Conservation (phyloP, 768 basidiomycete species). For the Collybia mongolica region DNA sequence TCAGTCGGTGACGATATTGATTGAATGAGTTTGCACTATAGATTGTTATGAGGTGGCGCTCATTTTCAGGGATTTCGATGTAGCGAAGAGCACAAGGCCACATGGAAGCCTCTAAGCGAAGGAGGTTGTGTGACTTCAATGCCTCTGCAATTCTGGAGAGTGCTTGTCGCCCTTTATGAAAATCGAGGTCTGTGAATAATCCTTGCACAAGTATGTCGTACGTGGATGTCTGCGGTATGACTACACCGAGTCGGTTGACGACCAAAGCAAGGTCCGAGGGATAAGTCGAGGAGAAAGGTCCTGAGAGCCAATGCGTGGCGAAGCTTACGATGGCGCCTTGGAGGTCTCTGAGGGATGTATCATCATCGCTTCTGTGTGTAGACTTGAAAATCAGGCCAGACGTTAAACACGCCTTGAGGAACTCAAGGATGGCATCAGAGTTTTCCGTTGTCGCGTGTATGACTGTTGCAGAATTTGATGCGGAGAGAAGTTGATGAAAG, state of each 20-base stretch:
- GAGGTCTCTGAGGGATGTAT: constrained; percentile 3
- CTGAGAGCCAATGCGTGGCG: constrained; percentile 11
- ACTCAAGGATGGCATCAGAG: constrained; percentile 6
- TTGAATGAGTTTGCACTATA: constrained; percentile 23
- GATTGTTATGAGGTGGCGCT: constrained; percentile 12
- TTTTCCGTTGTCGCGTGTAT: neutral
- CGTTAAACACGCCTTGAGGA: constrained; percentile 3
- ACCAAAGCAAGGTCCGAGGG: constrained; percentile 8
- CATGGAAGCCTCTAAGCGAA: constrained; percentile 46
- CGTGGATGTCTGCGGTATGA: constrained; percentile 22
- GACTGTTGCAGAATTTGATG: neutral
- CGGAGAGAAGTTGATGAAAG: neutral
- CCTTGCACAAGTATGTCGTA: constrained; percentile 15
- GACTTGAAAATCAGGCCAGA: neutral
- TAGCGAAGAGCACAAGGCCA: constrained; percentile 50
- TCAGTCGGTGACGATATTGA: constrained; percentile 36
- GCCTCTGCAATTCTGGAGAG: constrained; percentile 21
- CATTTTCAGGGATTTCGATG: constrained; percentile 34
- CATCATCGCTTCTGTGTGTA: neutral
- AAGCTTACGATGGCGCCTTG: constrained; percentile 11
- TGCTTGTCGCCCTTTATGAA: constrained; percentile 13
- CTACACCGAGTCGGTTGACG: constrained; percentile 21
- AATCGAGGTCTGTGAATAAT: constrained; percentile 9
- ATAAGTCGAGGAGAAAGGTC: constrained; percentile 1
- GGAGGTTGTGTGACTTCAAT: constrained; percentile 32